Evolutionary conservation across 2,329 filamentous ascomycete genomes (phyloP), one percentile per base, ranked within the genome.

Genomic region (Cytospora chrysosperma): DNA sequence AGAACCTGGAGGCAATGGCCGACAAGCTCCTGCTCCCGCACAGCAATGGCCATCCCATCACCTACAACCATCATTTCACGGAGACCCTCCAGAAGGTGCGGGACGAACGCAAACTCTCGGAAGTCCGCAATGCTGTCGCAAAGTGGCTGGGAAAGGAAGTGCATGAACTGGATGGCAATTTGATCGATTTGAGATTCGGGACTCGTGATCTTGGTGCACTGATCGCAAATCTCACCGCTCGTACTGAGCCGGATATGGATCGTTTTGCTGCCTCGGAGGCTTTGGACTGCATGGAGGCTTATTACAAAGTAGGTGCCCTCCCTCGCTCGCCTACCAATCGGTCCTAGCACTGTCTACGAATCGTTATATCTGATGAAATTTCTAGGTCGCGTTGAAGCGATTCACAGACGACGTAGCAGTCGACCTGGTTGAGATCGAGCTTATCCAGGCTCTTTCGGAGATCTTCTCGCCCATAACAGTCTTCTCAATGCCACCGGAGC

Each of bases 61-160:
- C 82, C 0, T 86, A 86, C 66, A 83, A 85, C 49, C 72, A 79
- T 19, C 72, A 81, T 40, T 82, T 81, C 28, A 75, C 74, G 0
- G 71, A 81, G 17, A 72, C 68, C 0, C 70, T 82, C 1, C 72
- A 76, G 32, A 68, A 70, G 0, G 61, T 71, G 28, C 71, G 72
- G 6, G 55, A 62, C 19, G 55, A 72, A 63, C 59, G 68, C 37
- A 49, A 34, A 0, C 37, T 32, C 7, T 27, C 1, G 4, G 21
- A 57, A 6, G 27, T 49, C 1, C 47, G 34, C 17, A 34, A 10
- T 0, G 19, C 19, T 10, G 7, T 64, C 15, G 50, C 28, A 19
- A 10, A n/a, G 19, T n/a, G 52, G 24, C 49, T 58, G 15, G 15
- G 5, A 12, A 66, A 70, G 3, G 13, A 32, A 4, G 32, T 37